Evolutionary conservation across 228 moss, liverwort and hornwort species (phyloP).

Genomic region (Sphagnum fallax): DNA sequence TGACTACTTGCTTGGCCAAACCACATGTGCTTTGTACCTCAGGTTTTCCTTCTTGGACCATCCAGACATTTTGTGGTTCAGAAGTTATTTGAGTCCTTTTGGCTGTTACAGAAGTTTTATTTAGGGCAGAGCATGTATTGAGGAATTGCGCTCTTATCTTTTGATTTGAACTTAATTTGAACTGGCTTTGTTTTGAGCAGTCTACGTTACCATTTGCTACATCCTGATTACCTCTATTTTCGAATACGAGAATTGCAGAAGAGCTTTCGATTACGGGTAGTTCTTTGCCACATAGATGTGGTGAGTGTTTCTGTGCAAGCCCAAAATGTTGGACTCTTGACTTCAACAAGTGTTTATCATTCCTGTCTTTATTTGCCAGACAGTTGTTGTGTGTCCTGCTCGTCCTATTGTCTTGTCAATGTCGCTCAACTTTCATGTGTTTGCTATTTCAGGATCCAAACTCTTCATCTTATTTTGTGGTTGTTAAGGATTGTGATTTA

Average conservation of each 20-base stretch:
- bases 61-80: neutral
- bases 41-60: constrained; percentile 34
- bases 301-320: constrained; percentile 37
- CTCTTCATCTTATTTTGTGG: too few relatives aligned
- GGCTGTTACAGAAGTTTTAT: neutral
- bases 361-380: too few relatives aligned
- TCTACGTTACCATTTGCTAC: constrained; percentile 92
- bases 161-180: neutral
- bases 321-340: neutral
- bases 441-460: too few relatives aligned
- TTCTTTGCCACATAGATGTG: constrained; percentile 96
- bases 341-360: too few relatives aligned
- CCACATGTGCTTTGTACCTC: constrained; percentile 89
- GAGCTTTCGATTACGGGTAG: constrained; percentile 78
- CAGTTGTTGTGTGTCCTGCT: too few relatives aligned
- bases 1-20: constrained; percentile 86
- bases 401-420: too few relatives aligned
- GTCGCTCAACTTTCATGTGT: too few relatives aligned
- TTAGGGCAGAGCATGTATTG: neutral
- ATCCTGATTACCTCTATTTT: constrained; percentile 95
- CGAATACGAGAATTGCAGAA: constrained; percentile 97
- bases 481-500: too few relatives aligned
- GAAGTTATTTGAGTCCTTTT: neutral
- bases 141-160: neutral
- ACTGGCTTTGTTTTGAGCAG: constrained; percentile 28